phyloP scores from a whole-genome alignment of 139 green algal genomes.

The Chlamydomonas schloesseri region DNA sequence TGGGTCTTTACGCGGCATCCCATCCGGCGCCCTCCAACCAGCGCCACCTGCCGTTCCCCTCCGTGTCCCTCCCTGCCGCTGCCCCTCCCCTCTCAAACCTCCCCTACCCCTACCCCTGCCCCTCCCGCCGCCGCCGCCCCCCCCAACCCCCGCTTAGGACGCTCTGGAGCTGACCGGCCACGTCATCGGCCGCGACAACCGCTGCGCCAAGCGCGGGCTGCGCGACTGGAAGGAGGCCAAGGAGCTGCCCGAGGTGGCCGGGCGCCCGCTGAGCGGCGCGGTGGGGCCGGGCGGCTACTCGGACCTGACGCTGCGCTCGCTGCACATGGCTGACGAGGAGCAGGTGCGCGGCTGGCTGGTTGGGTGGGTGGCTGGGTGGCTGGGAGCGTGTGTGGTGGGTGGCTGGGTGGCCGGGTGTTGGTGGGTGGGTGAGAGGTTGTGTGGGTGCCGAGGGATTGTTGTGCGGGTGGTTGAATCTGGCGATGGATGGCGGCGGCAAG shows the following conservation, averaged over 20 bases:
- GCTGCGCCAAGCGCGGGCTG: conserved; percentile 8
- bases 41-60: too few relatives aligned
- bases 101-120: too few relatives aligned
- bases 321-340: conserved; percentile 80
- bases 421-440: too few relatives aligned
- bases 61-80: too few relatives aligned
- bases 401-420: too few relatives aligned
- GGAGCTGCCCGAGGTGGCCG: neutral
- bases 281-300: conserved; percentile 52
- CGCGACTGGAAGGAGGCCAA: conserved; percentile 17
- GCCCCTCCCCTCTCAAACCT: too few relatives aligned
- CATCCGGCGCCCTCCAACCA: too few relatives aligned
- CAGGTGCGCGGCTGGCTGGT: conserved; percentile 9
- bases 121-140: neutral
- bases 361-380: neutral
- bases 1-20: too few relatives aligned
- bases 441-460: too few relatives aligned
- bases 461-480: too few relatives aligned
- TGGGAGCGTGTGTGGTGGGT: too few relatives aligned
- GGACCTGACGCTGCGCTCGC: conserved; percentile 64
- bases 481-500: too few relatives aligned
- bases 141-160: conserved; percentile 16
- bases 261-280: neutral
- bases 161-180: conserved; percentile 52
- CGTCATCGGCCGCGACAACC: conserved; percentile 34